Base-by-base conservation (phyloP, 2,329 filamentous ascomycete species). In the Alternaria consortialis region DNA sequence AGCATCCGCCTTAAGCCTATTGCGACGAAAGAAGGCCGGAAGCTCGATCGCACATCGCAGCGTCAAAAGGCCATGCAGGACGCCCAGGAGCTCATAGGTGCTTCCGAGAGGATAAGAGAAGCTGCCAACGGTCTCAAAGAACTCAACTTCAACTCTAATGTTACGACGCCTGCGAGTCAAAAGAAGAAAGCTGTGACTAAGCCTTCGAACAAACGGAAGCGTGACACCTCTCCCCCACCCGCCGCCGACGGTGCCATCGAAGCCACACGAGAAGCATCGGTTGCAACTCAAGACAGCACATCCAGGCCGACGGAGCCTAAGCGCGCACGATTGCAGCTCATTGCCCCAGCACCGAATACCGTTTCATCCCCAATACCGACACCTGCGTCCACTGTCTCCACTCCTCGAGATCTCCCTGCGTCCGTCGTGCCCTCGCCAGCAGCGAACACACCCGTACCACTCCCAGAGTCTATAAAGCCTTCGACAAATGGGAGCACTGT, bases 1-100 rank as follows among this genome's bases (percentile, higher is more conserved):
- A 91, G 92, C 75, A 85, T 90, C 53, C 90, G 91, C 8, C 91
- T 93, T 88, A 90, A 91, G 72, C 82, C 93, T 25, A 93, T 93
- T 72, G 90, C 92, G 69, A 88, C 91, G 3, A 93, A 92, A 79
- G 90, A 93, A 70, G 90, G 91, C 3, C 93, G 92, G 78, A 91
- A 91, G 74, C 80, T 90, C 11, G 92, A 92, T 79, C 83, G 87
- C 56, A 88, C 91, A 75, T 86, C 87, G 6, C 79, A 82, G 66
- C 81, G 79, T 54, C 83, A 81, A 65, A 83, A 81, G 73, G 87
- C 83, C 77, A 84, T 73, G 56, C 74, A 72, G 15, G 76, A 77
- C 51, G 72, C 74, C n/a, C 69, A 74, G 29, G 72, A 74, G 48
- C 71, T 80, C n/a, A 74, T 80, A 54, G 72, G 76, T 47, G 73